A percentile compares a stretch with the other conserved stretches of the same genome.
These are phyloP conservation scores for Aspergillus nidulans DNA, from an alignment of 495 filamentous ascomycete genomes.

Conservation along the genomic window DNA sequence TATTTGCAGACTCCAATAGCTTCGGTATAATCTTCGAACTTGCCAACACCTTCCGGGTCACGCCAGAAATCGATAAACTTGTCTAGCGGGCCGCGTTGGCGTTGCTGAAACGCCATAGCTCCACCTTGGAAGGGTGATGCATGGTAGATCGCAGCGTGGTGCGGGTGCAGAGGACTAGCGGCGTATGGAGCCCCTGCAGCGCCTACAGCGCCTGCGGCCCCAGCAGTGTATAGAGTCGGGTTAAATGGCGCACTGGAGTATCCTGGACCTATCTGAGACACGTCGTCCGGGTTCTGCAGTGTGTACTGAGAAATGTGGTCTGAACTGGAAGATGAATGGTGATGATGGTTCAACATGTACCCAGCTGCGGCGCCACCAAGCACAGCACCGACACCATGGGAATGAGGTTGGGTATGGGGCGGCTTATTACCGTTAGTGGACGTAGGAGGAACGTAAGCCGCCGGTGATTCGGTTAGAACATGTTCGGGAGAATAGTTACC, in stretches of 20 bases:
- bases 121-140: slow-evolving; percentile 22
- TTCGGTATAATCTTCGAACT: slow-evolving; percentile 72
- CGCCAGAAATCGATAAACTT: slow-evolving; percentile 62
- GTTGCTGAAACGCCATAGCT: slow-evolving; percentile 41
- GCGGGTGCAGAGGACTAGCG: slow-evolving; percentile 27
- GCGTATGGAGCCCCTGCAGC: slow-evolving; percentile 31
- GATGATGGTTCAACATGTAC: slow-evolving; percentile 43
- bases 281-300: slow-evolving; percentile 28
- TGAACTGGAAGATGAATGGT: slow-evolving; percentile 33
- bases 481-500: slow-evolving; percentile 20
- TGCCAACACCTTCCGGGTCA: slow-evolving; percentile 62
- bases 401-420: slow-evolving; percentile 19
- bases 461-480: slow-evolving; percentile 15
- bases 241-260: slow-evolving; percentile 22
- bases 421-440: slow-evolving; percentile 18
- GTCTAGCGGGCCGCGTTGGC: slow-evolving; percentile 50
- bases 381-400: slow-evolving; percentile 31
- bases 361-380: slow-evolving; percentile 44
- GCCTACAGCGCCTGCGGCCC: slow-evolving; percentile 41
- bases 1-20: slow-evolving; percentile 63
- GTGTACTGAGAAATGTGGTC: slow-evolving; percentile 27
- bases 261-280: slow-evolving; percentile 18
- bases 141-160: slow-evolving; percentile 20
- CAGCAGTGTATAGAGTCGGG: slow-evolving; percentile 42
- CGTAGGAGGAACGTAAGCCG: slow-evolving; percentile 20